Base-by-base conservation (phyloP, 805 yeast genomes). In the Ogataea ganodermae region DNA sequence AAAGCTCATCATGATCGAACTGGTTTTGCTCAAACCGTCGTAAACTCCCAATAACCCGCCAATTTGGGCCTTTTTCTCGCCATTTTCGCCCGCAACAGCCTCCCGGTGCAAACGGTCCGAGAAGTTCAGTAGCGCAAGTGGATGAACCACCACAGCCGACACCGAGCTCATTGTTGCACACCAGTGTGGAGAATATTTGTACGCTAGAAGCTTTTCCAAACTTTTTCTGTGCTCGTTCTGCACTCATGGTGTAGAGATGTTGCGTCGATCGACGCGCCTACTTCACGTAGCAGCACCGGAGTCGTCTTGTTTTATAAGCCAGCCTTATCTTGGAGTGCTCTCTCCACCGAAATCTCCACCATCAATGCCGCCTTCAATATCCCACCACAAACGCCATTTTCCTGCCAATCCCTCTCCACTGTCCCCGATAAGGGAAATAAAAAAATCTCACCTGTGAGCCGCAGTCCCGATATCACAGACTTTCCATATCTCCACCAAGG, bases 1-100 rank as follows among this genome's bases (percentile, higher is more conserved):
- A 45, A 56, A 49, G 21, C 52, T 51, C 30, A 44, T 27, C 31
- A 48, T 37, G 18, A 53, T 37, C 0, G 59, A 48, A 35, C 43
- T 47, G 2, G 47, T 18, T 7, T 27, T 32, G 6, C 22, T 23
- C 8, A n/a, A n/a, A 5, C 24, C 16, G 17, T 45, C 49, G 21
- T 39, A 32, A 5, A 52, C 49, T 6, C 59, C 59, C 16, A 56
- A 28, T 6, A 56, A 42, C 2, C 53, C 59, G 4, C 59, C 59
- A 12, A 36, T 23, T 17, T 18, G 24, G 18, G 24, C 23, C 13
- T 3, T n/a, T 18, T 17, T 10, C 36, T 23, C 23, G n/a, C 9
- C 35, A 10, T 18, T 14, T 2, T 18, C 20, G 16, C 17, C 14
- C 13, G 43, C 20, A 20, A 24, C 37, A n/a, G 27, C n/a, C 4